phyloP scores from a whole-genome alignment of 441 rosid species.

The Geranium incanum region DNA sequence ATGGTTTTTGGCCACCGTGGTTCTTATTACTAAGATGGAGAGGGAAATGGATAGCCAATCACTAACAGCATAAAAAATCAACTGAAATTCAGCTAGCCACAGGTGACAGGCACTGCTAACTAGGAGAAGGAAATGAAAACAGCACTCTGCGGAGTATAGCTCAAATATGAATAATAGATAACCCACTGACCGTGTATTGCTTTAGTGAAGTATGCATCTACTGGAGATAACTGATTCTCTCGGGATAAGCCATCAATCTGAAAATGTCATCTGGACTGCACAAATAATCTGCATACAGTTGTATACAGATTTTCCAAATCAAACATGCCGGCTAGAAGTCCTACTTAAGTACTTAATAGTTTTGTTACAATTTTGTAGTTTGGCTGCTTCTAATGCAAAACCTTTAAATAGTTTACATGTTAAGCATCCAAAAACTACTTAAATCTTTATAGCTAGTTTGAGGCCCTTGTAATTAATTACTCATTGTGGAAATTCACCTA shows the following conservation, averaged over 20 bases:
- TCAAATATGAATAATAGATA: background rate
- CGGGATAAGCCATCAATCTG: background rate
- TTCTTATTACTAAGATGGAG: background rate
- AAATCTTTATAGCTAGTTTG: background rate
- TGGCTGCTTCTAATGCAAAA: background rate
- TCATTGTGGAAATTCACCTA: background rate
- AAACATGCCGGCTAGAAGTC: background rate
- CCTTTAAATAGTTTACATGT: background rate
- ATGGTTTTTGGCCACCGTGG: background rate
- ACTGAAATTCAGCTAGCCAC: background rate
- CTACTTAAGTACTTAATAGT: background rate
- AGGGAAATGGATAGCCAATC: background rate
- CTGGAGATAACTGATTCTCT: background rate
- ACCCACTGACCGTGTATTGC: background rate
- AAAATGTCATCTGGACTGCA: background rate
- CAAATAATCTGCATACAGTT: background rate
- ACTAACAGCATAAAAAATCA: background rate
- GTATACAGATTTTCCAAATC: background rate
- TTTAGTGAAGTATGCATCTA: background rate
- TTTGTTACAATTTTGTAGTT: background rate
- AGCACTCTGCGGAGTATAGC: background rate
- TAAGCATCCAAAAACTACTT: background rate
- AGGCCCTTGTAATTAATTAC: background rate
- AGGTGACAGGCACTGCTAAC: background rate
- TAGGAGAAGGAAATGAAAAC: background rate